These are phyloP conservation scores for Tuctoria greenei DNA, from an alignment of 176 grass and related monocot genomes.

Conservation along the genomic window DNA sequence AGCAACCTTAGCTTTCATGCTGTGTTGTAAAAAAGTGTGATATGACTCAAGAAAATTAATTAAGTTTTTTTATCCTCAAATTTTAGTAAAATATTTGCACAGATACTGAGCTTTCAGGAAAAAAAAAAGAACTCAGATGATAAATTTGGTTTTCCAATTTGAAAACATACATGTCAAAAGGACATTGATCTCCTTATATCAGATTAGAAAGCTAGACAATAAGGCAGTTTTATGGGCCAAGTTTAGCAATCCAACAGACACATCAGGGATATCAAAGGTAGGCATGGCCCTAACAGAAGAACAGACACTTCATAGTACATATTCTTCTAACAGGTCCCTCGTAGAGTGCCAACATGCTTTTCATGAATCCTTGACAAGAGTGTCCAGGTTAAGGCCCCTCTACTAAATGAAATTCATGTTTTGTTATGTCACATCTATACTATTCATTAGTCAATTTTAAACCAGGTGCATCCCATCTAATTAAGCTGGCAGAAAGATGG, in stretches of 20 bases:
- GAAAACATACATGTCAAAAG: slow-evolving; percentile 3
- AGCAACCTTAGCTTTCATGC: background rate
- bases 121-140: background rate
- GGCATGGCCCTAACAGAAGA: background rate
- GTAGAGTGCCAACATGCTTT: background rate
- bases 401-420: background rate
- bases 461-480: too few relatives aligned
- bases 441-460: background rate
- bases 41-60: background rate
- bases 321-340: background rate
- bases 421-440: background rate
- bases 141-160: background rate
- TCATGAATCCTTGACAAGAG: background rate
- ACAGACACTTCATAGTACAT: background rate
- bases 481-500: background rate
- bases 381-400: background rate
- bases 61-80: background rate
- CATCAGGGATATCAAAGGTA: background rate
- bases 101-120: slow-evolving; percentile 12
- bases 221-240: background rate
- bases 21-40: background rate
- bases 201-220: background rate
- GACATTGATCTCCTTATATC: background rate
- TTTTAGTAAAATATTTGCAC: background rate
- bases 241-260: background rate